phyloP scores from a whole-genome alignment of 768 basidiomycete species.

The Hypholoma fasciculare region DNA sequence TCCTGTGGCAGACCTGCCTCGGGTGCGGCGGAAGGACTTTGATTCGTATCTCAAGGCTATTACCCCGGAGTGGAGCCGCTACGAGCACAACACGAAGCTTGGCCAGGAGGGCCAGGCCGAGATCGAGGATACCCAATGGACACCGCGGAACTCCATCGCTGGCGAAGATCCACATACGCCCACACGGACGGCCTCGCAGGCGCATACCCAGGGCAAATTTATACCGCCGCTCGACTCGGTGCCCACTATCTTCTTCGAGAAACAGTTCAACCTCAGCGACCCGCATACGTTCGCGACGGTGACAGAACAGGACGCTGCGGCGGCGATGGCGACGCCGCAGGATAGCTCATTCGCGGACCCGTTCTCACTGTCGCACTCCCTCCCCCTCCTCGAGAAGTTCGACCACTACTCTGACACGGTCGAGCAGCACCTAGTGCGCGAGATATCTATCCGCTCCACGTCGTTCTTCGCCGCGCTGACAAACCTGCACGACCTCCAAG shows the following conservation, averaged over 20 bases:
- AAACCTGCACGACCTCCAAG: constrained; percentile 90
- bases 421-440: constrained; percentile 91
- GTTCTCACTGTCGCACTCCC: constrained; percentile 60
- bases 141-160: constrained; percentile 22
- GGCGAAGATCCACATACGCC: constrained; percentile 10
- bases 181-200: constrained; percentile 22
- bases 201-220: constrained; percentile 34
- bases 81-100: constrained; percentile 49
- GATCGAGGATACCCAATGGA: constrained; percentile 30
- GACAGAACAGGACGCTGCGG: constrained; percentile 52
- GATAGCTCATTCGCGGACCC: constrained; percentile 46
- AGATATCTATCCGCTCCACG: constrained; percentile 86
- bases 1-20: constrained; percentile 73
- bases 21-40: constrained; percentile 81
- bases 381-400: constrained; percentile 84
- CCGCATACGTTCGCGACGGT: constrained; percentile 76
- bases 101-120: constrained; percentile 42
- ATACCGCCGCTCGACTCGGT: constrained; percentile 76
- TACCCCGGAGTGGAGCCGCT: constrained; percentile 74
- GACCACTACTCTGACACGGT: constrained; percentile 92
- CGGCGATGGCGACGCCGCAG: constrained; percentile 24
- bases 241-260: constrained; percentile 79
- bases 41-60: constrained; percentile 78
- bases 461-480: constrained; percentile 96
- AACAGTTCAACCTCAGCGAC: constrained; percentile 79